Evolutionary conservation across 805 yeast species (phyloP), one percentile per base, ranked within the genome.

Genomic region (Dipodascus geniculatus): DNA sequence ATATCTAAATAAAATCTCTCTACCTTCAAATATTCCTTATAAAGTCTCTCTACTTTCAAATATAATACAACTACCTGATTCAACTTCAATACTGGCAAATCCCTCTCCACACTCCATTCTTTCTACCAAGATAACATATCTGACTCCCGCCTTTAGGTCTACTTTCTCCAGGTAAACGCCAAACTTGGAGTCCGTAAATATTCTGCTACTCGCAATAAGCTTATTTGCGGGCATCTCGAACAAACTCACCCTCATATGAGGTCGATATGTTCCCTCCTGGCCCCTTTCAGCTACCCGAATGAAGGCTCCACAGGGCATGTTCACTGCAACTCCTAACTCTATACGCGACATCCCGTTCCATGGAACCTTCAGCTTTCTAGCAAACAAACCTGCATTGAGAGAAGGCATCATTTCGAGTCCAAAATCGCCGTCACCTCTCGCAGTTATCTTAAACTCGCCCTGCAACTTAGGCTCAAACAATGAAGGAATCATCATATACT

Each of bases 51-150:
- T n/a, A n/a, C n/a, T n/a, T n/a, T n/a, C 33, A 38, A 50, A 42
- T 11, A 23, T 48, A 14, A 55, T 50, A 8, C 60, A 58, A 44
- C 31, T 47, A 11, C 44, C 50, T 9, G 60, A 55, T 24, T 52
- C 52, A 20, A 52, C 28, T 3, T 33, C 33, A 3, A 60, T 6
- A 24, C 50, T 42, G 28, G 58, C 50, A n/a, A 23, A 4, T 3
- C 64, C 64, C 22, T 48, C 17, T 6, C 64, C 64, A n/a, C 59
- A 50, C 55, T 61, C 64, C 61, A 61, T 61, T 22, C 64, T 50
- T 42, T 61, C 64, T 2, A 59, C 55, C 23, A 54, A 48, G 11
- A 52, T 42, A 19, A 44, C 38, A 44, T 60, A 58, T 1, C 19
- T 24, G 14, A 17, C 20, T 20, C 42, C 42, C 2, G 51, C 42